Evolutionary conservation across 1,139 yeast genomes (phyloP).

Genomic region (Petasospora rhodanensis): DNA sequence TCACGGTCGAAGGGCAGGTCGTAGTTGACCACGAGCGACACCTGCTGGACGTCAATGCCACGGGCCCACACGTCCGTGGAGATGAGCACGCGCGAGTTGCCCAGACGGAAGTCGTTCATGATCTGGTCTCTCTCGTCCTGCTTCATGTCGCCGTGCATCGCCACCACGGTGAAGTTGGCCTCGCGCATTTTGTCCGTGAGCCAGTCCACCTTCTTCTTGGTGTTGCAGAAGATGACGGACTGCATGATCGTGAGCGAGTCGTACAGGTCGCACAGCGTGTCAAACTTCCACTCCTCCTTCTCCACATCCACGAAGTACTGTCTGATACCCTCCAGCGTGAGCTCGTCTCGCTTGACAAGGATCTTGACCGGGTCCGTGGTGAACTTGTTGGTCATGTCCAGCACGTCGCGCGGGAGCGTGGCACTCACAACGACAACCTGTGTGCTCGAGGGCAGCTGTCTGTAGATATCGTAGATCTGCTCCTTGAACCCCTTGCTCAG

Average conservation of each 20-base stretch:
- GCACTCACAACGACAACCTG: conserved; percentile 96
- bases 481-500: conserved; percentile 89
- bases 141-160: conserved; percentile 98
- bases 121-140: conserved; percentile 87
- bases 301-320: conserved; percentile 86
- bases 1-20: conserved; percentile 97
- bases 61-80: conserved; percentile 98
- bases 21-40: conserved; percentile 94
- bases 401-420: conserved; percentile 79
- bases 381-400: conserved; percentile 81
- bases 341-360: conserved; percentile 83
- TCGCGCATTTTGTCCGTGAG: conserved; percentile 69
- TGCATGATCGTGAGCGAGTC: conserved; percentile 94
- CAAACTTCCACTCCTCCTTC: conserved; percentile 94
- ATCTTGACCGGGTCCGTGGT: conserved; percentile 90
- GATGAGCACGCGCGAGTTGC: conserved; percentile 77
- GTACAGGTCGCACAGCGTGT: conserved; percentile 86
- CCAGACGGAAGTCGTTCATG: conserved; percentile 82
- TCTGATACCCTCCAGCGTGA: conserved; percentile 83
- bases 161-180: conserved; percentile 81
- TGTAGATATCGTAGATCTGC: conserved; percentile 86
- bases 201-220: conserved; percentile 91
- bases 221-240: conserved; percentile 94
- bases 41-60: conserved; percentile 99
- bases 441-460: conserved; percentile 69